Conservation (phyloP, 768 basidiomycete species). For the Trametes villosa region DNA sequence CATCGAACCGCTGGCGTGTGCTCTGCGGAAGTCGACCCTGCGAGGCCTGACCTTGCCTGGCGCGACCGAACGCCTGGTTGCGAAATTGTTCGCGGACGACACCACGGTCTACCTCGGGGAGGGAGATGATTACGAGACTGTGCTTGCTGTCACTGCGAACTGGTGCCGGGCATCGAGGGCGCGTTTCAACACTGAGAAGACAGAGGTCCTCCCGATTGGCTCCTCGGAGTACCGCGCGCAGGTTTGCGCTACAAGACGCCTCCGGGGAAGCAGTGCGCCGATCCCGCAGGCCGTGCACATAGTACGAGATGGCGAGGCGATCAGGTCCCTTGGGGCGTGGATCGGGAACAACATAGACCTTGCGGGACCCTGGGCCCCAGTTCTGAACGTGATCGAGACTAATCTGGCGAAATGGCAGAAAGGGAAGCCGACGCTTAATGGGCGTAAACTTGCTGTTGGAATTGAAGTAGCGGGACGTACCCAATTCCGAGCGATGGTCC, state of each 20-base stretch:
- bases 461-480: slow-evolving; percentile 2
- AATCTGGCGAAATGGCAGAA: slow-evolving; percentile 1
- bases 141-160: background rate
- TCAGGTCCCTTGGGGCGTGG: background rate
- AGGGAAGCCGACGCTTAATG: background rate
- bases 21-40: background rate
- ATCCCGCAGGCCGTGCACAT: background rate
- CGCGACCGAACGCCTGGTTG: background rate
- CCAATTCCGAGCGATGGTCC: slow-evolving; percentile 15
- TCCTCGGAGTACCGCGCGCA: background rate
- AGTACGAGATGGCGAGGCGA: background rate
- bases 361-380: background rate
- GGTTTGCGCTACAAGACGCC: background rate
- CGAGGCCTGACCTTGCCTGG: background rate
- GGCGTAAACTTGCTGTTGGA: background rate
- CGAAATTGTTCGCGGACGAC: background rate
- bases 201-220: background rate
- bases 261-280: background rate
- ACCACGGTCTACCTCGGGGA: background rate
- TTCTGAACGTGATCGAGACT: background rate
- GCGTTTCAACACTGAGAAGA: background rate
- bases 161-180: background rate
- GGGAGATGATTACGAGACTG: background rate
- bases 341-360: background rate
- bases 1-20: background rate